A percentile compares a stretch with the other conserved stretches of the same genome.
These are phyloP conservation scores for Neopestalotiopsis sp. DNA, from an alignment of 2,329 filamentous ascomycete species.

Conservation along the genomic window DNA sequence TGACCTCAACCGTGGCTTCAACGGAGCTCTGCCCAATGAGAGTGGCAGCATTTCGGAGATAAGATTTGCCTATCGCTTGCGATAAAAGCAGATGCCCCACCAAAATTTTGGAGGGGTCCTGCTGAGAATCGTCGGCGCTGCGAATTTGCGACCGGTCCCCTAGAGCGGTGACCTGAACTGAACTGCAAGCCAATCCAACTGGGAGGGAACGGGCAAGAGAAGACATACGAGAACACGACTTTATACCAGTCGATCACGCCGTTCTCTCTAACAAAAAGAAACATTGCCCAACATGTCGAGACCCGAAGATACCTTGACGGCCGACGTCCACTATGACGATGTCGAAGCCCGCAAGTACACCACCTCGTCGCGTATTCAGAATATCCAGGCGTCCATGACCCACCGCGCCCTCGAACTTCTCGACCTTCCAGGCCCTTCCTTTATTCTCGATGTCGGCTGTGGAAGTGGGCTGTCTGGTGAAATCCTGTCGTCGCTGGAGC, in stretches of 20 bases:
- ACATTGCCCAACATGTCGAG: slow-evolving; percentile 77
- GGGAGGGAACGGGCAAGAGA: not conserved
- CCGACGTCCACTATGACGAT: slow-evolving; percentile 98
- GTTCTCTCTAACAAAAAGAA: not conserved
- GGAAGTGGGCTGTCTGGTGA: slow-evolving; percentile 94
- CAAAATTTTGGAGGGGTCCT: slow-evolving; percentile 17
- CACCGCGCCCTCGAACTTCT: slow-evolving; percentile 91
- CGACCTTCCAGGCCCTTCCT: slow-evolving; percentile 75
- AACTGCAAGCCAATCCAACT: not conserved
- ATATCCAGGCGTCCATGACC: slow-evolving; percentile 95
- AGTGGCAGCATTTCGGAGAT: not conserved
- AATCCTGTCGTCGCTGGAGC: slow-evolving; percentile 77
- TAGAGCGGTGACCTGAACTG: slow-evolving; percentile 13
- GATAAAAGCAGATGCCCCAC: slow-evolving; percentile 9
- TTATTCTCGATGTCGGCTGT: slow-evolving; percentile 97
- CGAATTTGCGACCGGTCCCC: slow-evolving; percentile 3
- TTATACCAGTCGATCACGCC: not conserved
- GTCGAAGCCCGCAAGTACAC: slow-evolving; percentile 96
- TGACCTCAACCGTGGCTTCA: slow-evolving; percentile 14
- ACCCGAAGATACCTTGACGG: slow-evolving; percentile 94
- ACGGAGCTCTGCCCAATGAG: not conserved
- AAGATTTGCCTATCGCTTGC: slow-evolving; percentile 4
- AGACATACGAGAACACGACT: not conserved
- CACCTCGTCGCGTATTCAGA: slow-evolving; percentile 91
- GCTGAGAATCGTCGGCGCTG: not conserved